Percentiles rank a stretch among this genome's conserved stretches.
Evolutionary conservation across 2,329 filamentous ascomycete genomes (phyloP).

Genomic region (Mariannaea elegans): DNA sequence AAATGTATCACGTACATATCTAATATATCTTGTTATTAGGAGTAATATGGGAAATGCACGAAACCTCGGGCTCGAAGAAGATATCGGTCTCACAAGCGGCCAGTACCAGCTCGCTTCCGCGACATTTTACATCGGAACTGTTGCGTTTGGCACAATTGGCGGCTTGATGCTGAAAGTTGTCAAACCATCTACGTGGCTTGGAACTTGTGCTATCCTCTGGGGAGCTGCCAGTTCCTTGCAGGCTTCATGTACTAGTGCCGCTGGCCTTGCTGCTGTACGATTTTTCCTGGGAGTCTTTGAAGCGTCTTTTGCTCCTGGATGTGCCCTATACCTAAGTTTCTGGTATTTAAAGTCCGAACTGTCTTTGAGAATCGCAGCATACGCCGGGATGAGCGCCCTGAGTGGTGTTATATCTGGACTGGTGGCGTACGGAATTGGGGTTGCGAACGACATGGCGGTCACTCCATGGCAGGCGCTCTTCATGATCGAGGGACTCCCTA

Average conservation of each 20-base stretch:
- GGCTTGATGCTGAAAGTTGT: conserved; percentile 26
- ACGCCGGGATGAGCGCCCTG: conserved; percentile 28
- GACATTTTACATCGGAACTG: conserved; percentile 20
- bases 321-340: conserved; percentile 25
- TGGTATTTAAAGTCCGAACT: conserved; percentile 27
- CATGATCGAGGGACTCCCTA: conserved; percentile 23
- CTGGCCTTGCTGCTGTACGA: conserved; percentile 12
- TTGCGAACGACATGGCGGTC: conserved; percentile 21
- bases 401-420: conserved; percentile 25
- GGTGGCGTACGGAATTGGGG: conserved; percentile 20
- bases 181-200: conserved; percentile 22
- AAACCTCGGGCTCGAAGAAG: conserved; percentile 19
- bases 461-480: conserved; percentile 26
- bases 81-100: conserved; percentile 7
- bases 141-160: conserved; percentile 10
- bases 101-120: conserved; percentile 22
- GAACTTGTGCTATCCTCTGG: conserved; percentile 24
- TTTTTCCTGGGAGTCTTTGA: conserved; percentile 23
- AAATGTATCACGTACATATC: too few species aligned
- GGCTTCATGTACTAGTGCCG: conserved; percentile 19
- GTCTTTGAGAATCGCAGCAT: conserved; percentile 25
- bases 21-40: not conserved
- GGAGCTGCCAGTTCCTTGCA: conserved; percentile 23
- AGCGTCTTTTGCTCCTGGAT: conserved; percentile 20
- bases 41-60: conserved; percentile 24